Base-by-base conservation (phyloP, 2,329 filamentous ascomycete genomes). In the Elsinoe perseae region DNA sequence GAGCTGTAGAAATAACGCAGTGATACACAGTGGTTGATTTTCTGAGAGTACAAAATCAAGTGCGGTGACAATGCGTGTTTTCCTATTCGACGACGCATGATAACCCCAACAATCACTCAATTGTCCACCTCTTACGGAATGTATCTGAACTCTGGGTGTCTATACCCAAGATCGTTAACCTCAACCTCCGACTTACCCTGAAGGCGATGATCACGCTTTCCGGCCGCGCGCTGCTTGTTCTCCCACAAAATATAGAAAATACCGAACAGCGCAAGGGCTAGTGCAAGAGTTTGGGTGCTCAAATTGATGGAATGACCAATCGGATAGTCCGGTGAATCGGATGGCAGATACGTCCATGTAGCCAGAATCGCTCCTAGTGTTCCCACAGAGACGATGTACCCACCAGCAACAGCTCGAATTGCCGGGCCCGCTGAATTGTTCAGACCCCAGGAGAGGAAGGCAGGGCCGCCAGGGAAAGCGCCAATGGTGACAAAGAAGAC, bases 281-380 rank as follows among this genome's bases (percentile, higher is more conserved):
- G 63, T 3, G 74, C 72, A 10, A 64, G 64, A 16, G 75, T 65
- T 63, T 82, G 77, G 1, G 77, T 77, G 3, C 61, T 70, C 44
- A 83, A 70, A 62, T 83, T 83, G 72, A 83, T 82, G 3, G 77
- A 76, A 65, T 80, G 77, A 21, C 78, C 77, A 52, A 72, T 75
- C 28, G 66, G 70, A 61, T 77, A 80, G 42, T 71, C 65, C 1
- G 77, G 77, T 0, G 66, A 72, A 58, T 80, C 77, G 9, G 60
- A 62, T 0, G 68, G 67, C 3, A 76, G 67, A 61, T 82, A 82
- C 0, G 78, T 80, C 79, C 79, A 81, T 3, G 78, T 80, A 28
- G 80, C 77, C 2, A 83, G 67, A 38, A 83, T 78, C 23, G 79
- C 80, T 36, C 80, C 80, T 9, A 78, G 70, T 0, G 78, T 82